Percentiles rank a stretch among this genome's conserved stretches.
Evolutionary conservation across 768 basidiomycete species (phyloP).

Genomic region (Collybia nuda): DNA sequence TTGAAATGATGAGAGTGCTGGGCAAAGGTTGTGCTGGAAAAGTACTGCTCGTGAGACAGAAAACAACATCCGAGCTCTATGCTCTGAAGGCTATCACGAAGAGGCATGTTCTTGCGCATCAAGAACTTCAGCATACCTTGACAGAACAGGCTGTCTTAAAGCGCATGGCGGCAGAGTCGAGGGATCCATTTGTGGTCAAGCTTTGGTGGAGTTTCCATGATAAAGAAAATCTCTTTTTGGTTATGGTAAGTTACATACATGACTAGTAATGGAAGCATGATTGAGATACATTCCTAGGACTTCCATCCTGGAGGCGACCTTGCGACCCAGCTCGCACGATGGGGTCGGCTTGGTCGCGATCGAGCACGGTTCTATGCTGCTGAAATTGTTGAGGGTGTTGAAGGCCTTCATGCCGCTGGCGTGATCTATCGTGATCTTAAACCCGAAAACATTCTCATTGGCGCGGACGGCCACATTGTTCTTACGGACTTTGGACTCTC

Average conservation of each 20-base stretch:
- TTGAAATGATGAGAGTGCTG: slow-evolving; percentile 95
- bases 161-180: slow-evolving; percentile 85
- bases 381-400: slow-evolving; percentile 95
- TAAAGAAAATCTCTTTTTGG: slow-evolving; percentile 94
- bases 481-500: slow-evolving; percentile 96
- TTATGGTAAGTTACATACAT: slow-evolving; percentile 64
- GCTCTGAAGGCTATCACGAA: slow-evolving; percentile 99
- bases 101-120: slow-evolving; percentile 93
- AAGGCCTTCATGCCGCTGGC: slow-evolving; percentile 89
- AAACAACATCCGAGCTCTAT: slow-evolving; percentile 68
- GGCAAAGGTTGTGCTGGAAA: slow-evolving; percentile 99
- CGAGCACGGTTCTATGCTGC: slow-evolving; percentile 96
- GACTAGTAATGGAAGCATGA: slow-evolving; percentile 12
- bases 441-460: slow-evolving; percentile 95
- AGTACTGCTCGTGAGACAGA: slow-evolving; percentile 87
- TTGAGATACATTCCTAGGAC: slow-evolving; percentile 48
- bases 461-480: slow-evolving; percentile 92
- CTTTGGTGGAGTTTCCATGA: slow-evolving; percentile 99
- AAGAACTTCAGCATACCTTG: slow-evolving; percentile 93
- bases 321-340: slow-evolving; percentile 94
- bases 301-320: slow-evolving; percentile 97
- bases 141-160: slow-evolving; percentile 96
- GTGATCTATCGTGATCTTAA: slow-evolving; percentile 98
- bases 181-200: slow-evolving; percentile 94
- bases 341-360: slow-evolving; percentile 91